Evolutionary conservation across 331 rosid genomes (phyloP).

Genomic region (Phaseolus coccineus): DNA sequence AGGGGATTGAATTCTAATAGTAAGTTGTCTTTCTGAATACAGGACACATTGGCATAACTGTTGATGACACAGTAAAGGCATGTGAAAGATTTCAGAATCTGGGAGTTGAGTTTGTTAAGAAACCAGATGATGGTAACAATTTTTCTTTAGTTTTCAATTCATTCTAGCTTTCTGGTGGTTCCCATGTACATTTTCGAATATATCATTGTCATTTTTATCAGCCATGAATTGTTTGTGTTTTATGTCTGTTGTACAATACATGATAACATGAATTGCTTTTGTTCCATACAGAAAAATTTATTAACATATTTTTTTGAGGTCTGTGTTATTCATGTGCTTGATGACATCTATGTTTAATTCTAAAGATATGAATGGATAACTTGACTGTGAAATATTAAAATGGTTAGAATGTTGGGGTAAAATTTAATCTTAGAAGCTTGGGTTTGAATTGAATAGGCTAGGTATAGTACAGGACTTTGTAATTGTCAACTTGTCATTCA

Average conservation of each 20-base stretch:
- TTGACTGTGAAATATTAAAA: conserved; percentile 18
- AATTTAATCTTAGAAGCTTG: conserved; percentile 28
- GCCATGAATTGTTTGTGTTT: conserved; percentile 24
- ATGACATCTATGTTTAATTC: not conserved
- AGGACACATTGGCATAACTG: conserved; percentile 97
- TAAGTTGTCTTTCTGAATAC: conserved; percentile 19
- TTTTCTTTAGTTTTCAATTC: conserved; percentile 14
- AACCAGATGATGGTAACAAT: conserved; percentile 80
- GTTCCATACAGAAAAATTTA: not conserved
- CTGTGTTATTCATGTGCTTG: conserved; percentile 9
- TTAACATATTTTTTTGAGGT: not conserved
- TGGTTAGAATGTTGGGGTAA: conserved; percentile 1
- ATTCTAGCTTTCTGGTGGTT: conserved; percentile 1
- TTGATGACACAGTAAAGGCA: conserved; percentile 91
- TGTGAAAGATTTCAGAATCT: conserved; percentile 90
- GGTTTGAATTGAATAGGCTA: conserved; percentile 27
- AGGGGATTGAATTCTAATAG: conserved; percentile 8
- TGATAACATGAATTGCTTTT: not conserved
- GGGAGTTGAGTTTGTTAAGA: conserved; percentile 91
- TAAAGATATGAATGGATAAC: conserved; percentile 15
- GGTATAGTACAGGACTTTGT: not conserved
- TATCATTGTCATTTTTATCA: not conserved
- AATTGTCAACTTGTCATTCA: conserved; percentile 8
- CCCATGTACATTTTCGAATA: conserved; percentile 10
- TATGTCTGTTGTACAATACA: conserved; percentile 11